Base-by-base conservation (phyloP, 441 rosid species). In the Kokia cookei region DNA sequence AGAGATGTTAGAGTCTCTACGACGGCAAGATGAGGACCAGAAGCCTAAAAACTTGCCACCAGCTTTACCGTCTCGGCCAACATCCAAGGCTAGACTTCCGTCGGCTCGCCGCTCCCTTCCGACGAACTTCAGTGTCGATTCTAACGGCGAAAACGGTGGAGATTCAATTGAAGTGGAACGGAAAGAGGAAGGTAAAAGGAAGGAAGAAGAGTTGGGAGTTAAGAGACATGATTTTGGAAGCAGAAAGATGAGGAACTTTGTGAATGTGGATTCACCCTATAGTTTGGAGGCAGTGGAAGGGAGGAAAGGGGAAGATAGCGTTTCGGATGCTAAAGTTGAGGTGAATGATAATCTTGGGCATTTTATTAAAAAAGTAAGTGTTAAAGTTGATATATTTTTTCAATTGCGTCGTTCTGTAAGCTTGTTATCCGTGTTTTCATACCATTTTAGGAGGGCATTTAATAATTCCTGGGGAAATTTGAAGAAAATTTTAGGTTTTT, bases 1-100 rank as follows among this genome's bases (percentile, higher is more conserved):
- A 86, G 99, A 85, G 85, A 96, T 96, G 99, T 82, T 96, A 48
- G 97, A 92, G 35, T 87, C 94, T 19, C 86, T 96, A 48, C 84
- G 94, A 71, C 82, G 81, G 82, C 86, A 78, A 17, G 99, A 93
- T 64, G 96, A 92, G 70, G 73, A 72, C 71, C 97, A 91, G 77
- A 90, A 78, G 71, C 87, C 93, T 19, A 89, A 79, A 81, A 98
- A 96, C 78, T 77, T 87, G 78, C 99, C 98, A 0, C 99, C 99
- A 2, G 94, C 91, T 58, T 84, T 93, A 84, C 99, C 99, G 58
- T 81, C 93, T 5, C 92, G 99, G 69, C 99, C 99, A 17, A 81
- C 83, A 12, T 96, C 98, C 5, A 90, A 88, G 79, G 98, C 90
- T 13, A 83, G 99, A 70, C 88, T 90, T 76, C 97, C 96, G 0